Evolutionary conservation across 805 yeast species (phyloP).

Genomic region (Yueomyces sinensis): DNA sequence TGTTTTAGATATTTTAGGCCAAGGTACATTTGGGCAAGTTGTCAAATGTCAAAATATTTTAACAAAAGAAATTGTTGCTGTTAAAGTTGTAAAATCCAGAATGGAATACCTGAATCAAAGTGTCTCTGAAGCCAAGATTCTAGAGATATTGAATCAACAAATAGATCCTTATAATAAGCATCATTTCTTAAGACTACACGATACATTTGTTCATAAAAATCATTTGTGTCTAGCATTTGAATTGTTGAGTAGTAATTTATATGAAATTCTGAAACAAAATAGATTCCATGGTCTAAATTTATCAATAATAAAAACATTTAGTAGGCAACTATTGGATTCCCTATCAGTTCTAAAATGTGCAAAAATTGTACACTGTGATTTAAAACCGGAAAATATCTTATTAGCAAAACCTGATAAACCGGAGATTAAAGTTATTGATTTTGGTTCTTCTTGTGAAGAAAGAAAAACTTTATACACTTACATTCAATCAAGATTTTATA

Average conservation of each 20-base stretch:
- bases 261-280: conserved; percentile 84
- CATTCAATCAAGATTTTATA: conserved; percentile 82
- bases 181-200: conserved; percentile 66
- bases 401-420: conserved; percentile 61
- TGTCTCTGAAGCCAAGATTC: conserved; percentile 73
- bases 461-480: conserved; percentile 81
- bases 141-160: conserved; percentile 66
- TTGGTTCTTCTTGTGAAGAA: conserved; percentile 92
- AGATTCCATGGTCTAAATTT: conserved; percentile 84
- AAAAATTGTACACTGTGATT: conserved; percentile 86
- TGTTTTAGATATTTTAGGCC: conserved; percentile 83
- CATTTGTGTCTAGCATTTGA: conserved; percentile 92
- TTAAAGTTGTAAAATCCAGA: conserved; percentile 84
- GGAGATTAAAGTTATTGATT: conserved; percentile 84
- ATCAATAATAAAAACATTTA: conserved; percentile 61
- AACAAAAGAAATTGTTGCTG: conserved; percentile 83
- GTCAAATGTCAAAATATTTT: conserved; percentile 69
- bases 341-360: conserved; percentile 68
- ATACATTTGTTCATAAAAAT: conserved; percentile 82
- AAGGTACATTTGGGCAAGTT: conserved; percentile 98
- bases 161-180: conserved; percentile 60
- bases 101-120: conserved; percentile 88
- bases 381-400: conserved; percentile 91
- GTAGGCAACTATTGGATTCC: conserved; percentile 73
- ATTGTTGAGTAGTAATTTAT: conserved; percentile 71